Evolutionary conservation across 2,329 filamentous ascomycete species (phyloP), one percentile per base, ranked within the genome.

Genomic region (Aspergillus chevalieri): DNA sequence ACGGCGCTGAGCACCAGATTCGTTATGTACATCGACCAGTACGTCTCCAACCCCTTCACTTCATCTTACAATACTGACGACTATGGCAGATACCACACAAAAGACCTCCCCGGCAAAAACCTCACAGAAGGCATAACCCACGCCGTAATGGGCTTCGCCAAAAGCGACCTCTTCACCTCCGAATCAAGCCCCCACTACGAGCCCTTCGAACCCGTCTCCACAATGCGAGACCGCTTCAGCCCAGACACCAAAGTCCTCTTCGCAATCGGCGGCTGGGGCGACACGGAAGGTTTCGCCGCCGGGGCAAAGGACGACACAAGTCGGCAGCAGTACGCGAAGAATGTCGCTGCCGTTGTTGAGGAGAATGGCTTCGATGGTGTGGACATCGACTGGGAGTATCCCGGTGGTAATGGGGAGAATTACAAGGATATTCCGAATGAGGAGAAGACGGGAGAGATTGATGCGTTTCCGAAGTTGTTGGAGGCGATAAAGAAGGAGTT

Each of bases 241-340:
- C 63, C 75, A 0, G 73, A 72, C 22, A 83, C 83, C 17, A 83
- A 85, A 56, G 67, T 89, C 19, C 78, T 85, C 71, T 76, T 89
- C 34, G 85, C 86, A 17, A 81, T 90, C 54, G 86, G 86, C 9
- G 86, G 86, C 47, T 90, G 86, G 86, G 85, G 85, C 0, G 83
- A 88, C 52, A 83, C 78, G 0, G 64, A 66, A 6, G 85, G 84
- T 0, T 89, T 87, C 59, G 76, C 78, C 0, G 65, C 39, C 1
- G 84, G 78, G 0, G 80, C 82, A 1, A 74, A 72, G 46, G 74
- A 75, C 3, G 72, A 78, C 1, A 57, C 66, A 7, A 77, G 75
- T 1, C 78, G 83, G 14, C 71, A 74, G 52, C 69, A 68, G 6
- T 90, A 85, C 68, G 83, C 85, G 1, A 71, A 72, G 42, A 86